These are phyloP conservation scores for Penicillium sp. DNA, from an alignment of 2,329 filamentous ascomycete species.

Conservation along the genomic window DNA sequence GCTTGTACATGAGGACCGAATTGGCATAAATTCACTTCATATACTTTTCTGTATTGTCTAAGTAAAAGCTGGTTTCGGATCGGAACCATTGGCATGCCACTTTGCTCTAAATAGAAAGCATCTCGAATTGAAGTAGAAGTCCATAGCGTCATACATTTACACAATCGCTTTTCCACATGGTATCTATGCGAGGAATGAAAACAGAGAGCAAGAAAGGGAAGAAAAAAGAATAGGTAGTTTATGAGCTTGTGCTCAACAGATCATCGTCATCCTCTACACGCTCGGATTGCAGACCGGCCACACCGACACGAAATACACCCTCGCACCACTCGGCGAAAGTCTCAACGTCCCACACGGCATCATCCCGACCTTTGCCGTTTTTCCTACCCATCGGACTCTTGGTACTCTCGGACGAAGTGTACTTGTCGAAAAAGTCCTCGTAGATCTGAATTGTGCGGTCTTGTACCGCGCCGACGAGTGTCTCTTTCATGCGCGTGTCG, in stretches of 20 bases:
- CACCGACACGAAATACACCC: constrained; percentile 53
- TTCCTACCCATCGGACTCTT: constrained; percentile 34
- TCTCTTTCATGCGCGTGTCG: constrained; percentile 59
- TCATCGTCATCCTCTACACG: constrained; percentile 27
- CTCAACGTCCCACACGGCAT: constrained; percentile 60
- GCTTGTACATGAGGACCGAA: constrained; percentile 3
- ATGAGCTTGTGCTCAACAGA: constrained; percentile 16
- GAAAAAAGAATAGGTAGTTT: constrained; percentile 1
- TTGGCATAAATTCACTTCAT: background rate
- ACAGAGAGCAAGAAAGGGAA: constrained; percentile 2
- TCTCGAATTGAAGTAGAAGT: too few species aligned
- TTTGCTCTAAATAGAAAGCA: too few species aligned
- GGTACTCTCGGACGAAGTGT: constrained; percentile 38
- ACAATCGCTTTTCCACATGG: constrained; percentile 12
- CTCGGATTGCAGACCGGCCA: constrained; percentile 29
- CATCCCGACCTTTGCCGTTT: constrained; percentile 57
- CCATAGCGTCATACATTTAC: constrained; percentile 4
- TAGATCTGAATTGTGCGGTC: constrained; percentile 59
- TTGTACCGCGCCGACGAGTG: constrained; percentile 59
- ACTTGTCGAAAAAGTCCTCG: constrained; percentile 57
- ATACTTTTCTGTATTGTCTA: background rate
- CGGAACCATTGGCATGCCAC: too few species aligned
- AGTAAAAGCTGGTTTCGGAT: background rate
- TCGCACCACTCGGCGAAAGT: constrained; percentile 59
- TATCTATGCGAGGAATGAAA: constrained; percentile 10